Conservation (phyloP, 1,284 basidiomycete genomes). For the Ceratobasidium sp. region DNA sequence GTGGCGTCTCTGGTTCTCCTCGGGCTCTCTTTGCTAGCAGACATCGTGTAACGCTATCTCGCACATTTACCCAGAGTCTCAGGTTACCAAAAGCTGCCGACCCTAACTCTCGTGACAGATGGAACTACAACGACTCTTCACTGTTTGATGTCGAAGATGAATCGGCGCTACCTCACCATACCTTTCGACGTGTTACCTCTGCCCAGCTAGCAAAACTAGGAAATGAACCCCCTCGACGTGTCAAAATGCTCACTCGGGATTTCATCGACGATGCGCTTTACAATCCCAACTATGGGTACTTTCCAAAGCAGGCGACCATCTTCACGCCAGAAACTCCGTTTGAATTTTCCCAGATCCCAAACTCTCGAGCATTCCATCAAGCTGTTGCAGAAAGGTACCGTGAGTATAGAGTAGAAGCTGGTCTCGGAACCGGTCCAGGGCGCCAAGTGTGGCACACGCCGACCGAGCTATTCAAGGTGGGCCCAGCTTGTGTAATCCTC, state of each 20-base stretch:
- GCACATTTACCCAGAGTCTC: not conserved
- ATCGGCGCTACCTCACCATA: conserved; percentile 54
- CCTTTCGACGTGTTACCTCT: conserved; percentile 75
- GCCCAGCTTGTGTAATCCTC: conserved; percentile 44
- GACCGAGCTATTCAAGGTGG: conserved; percentile 95
- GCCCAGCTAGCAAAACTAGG: conserved; percentile 64
- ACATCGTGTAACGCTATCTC: not conserved
- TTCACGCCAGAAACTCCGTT: conserved; percentile 74
- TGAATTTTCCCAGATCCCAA: conserved; percentile 72
- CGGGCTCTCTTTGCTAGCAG: not conserved
- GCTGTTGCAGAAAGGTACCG: conserved; percentile 79
- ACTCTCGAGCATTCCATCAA: conserved; percentile 80
- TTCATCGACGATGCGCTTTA: conserved; percentile 98
- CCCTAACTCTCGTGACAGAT: conserved; percentile 39
- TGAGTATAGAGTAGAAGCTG: conserved; percentile 58
- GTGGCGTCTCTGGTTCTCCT: conserved; percentile 1
- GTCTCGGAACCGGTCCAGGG: conserved; percentile 69
- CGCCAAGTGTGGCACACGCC: conserved; percentile 99
- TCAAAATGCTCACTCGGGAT: conserved; percentile 95
- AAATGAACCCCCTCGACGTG: conserved; percentile 73
- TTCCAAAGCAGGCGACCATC: conserved; percentile 88
- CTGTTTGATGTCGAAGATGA: conserved; percentile 58
- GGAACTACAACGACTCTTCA: conserved; percentile 61
- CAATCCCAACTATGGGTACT: conserved; percentile 98
- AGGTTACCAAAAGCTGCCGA: not conserved